Conservation (phyloP, 2,329 filamentous ascomycete genomes). For the Monilinia fructigena region DNA sequence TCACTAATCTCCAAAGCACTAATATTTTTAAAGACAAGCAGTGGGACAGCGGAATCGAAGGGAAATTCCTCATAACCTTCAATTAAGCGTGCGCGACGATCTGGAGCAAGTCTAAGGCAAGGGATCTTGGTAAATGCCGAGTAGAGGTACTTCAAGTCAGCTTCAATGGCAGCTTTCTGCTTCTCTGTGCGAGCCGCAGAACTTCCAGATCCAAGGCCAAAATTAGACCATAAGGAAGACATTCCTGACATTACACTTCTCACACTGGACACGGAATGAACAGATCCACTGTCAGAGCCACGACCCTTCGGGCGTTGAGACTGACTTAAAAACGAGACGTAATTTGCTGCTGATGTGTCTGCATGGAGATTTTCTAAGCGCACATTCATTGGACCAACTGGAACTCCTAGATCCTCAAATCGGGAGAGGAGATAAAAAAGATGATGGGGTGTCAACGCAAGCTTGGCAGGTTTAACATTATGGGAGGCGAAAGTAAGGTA, state of each 20-base stretch:
- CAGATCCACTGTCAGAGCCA: constrained; percentile 81
- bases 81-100: constrained; percentile 87
- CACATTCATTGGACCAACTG: constrained; percentile 94
- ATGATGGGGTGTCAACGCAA: constrained; percentile 92
- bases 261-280: constrained; percentile 94
- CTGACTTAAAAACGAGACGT: constrained; percentile 91
- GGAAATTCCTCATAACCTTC: constrained; percentile 96
- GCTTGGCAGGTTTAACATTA: constrained; percentile 81
- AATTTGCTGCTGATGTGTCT: constrained; percentile 81
- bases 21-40: constrained; percentile 97
- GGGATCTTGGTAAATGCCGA: constrained; percentile 98
- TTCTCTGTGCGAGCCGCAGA: constrained; percentile 81
- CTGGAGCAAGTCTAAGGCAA: constrained; percentile 83
- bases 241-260: constrained; percentile 97
- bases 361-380: constrained; percentile 92
- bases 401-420: constrained; percentile 88
- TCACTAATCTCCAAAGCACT: constrained; percentile 91
- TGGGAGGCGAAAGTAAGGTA: constrained; percentile 82
- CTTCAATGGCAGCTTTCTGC: constrained; percentile 79
- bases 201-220: constrained; percentile 78
- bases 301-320: constrained; percentile 77
- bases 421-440: constrained; percentile 94
- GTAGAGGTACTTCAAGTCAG: constrained; percentile 93
- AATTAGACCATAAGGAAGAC: constrained; percentile 86
- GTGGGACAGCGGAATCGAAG: constrained; percentile 92